These are phyloP conservation scores for Trichoderma guizhouense DNA, from an alignment of 2,329 filamentous ascomycete genomes.

Conservation along the genomic window DNA sequence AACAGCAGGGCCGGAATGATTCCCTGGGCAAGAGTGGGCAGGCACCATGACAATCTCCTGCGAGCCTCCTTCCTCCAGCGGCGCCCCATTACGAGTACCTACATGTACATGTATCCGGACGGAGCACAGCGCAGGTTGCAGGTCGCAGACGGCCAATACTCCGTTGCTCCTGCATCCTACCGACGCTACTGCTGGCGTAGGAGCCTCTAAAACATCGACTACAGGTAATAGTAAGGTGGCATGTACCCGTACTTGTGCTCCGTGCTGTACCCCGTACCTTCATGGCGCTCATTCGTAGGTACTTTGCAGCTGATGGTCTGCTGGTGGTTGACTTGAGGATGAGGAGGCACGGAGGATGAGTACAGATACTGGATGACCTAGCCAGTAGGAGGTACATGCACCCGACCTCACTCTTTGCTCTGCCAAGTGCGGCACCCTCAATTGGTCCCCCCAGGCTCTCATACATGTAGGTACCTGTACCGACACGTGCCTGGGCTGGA, in stretches of 20 bases:
- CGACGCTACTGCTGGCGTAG: neutral
- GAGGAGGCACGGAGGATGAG: neutral
- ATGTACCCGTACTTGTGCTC: neutral
- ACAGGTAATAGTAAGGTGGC: neutral
- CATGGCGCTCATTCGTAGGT: neutral
- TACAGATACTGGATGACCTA: too few relatives aligned
- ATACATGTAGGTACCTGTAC: neutral
- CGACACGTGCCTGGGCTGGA: neutral
- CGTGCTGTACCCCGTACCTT: neutral
- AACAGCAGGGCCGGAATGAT: neutral
- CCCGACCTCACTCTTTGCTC: neutral
- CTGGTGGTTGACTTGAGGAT: neutral
- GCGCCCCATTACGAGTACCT: neutral
- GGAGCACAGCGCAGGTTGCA: neutral
- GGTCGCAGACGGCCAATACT: neutral
- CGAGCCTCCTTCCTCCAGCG: slow-evolving; percentile 9
- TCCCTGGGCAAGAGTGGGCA: neutral
- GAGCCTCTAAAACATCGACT: neutral
- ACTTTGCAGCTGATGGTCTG: neutral
- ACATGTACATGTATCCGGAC: neutral
- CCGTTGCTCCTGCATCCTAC: slow-evolving; percentile 5
- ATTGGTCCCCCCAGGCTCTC: neutral
- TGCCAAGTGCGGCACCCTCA: neutral
- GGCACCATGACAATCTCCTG: slow-evolving; percentile 1
- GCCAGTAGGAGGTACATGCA: neutral